These are phyloP conservation scores for Anisodus tanguticus DNA, from an alignment of 257 asterid genomes.

Conservation along the genomic window DNA sequence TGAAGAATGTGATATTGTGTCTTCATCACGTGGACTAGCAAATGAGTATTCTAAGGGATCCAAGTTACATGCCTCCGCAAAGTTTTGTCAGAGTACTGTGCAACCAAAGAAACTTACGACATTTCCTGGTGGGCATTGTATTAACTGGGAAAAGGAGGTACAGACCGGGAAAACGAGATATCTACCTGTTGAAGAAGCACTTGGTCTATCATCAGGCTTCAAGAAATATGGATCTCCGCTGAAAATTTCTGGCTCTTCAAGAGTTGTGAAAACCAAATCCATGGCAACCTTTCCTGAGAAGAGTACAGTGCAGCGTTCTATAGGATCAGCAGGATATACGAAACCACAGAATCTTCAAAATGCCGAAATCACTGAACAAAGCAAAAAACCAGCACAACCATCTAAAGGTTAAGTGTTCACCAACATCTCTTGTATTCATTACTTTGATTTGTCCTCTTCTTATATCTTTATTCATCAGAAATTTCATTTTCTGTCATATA, in stretches of 20 bases:
- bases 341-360: slow-evolving; percentile 44
- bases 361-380: slow-evolving; percentile 7
- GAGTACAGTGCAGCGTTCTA: slow-evolving; percentile 33
- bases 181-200: slow-evolving; percentile 54
- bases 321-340: slow-evolving; percentile 30
- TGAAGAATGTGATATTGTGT: slow-evolving; percentile 45
- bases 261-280: slow-evolving; percentile 31
- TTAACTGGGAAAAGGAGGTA: slow-evolving; percentile 53
- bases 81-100: slow-evolving; percentile 23
- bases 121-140: slow-evolving; percentile 27
- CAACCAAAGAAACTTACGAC: slow-evolving; percentile 24
- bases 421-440: background rate
- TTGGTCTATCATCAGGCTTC: slow-evolving; percentile 52
- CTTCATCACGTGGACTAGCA: slow-evolving; percentile 32
- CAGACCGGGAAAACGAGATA: slow-evolving; percentile 57
- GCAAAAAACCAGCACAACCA: background rate
- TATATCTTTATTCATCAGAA: background rate
- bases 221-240: slow-evolving; percentile 24
- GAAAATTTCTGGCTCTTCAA: slow-evolving; percentile 25
- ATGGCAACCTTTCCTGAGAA: slow-evolving; percentile 29
- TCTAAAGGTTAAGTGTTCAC: background rate
- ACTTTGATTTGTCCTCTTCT: slow-evolving; percentile 16
- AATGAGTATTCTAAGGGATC: slow-evolving; percentile 31
- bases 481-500: background rate
- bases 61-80: slow-evolving; percentile 19